A percentile compares a stretch with the other conserved stretches of the same genome.
phyloP scores from a whole-genome alignment of 805 yeast genomes.

The Diddensiella caesifluorescens region DNA sequence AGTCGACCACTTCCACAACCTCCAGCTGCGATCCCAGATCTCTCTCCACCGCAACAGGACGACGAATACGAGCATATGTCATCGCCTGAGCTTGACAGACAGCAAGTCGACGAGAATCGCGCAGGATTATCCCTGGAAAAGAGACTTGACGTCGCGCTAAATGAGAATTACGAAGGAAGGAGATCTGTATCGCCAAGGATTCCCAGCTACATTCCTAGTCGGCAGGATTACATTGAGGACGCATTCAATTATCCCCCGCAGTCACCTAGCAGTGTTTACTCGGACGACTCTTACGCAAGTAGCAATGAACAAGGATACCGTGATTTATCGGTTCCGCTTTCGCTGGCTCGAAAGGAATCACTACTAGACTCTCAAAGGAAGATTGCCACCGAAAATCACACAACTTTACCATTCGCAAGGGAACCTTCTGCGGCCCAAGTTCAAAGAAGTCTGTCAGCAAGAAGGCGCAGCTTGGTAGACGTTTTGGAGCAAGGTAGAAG shows the following conservation, averaged over 20 bases:
- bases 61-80: no score
- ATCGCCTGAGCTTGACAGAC: no score
- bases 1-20: conserved; percentile 23
- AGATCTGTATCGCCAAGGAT: background rate
- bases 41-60: background rate
- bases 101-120: no score
- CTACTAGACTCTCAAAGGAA: conserved; percentile 30
- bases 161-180: no score
- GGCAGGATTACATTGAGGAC: conserved; percentile 5
- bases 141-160: background rate
- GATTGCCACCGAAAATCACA: conserved; percentile 23
- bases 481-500: conserved; percentile 17
- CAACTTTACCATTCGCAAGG: conserved; percentile 10
- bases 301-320: conserved; percentile 4
- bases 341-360: conserved; percentile 30
- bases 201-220: background rate
- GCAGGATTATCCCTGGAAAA: conserved; percentile 3
- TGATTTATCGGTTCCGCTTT: conserved; percentile 3
- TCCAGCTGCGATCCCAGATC: conserved; percentile 11
- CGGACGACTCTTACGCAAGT: conserved; percentile 8
- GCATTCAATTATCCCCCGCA: conserved; percentile 5
- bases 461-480: conserved; percentile 18
- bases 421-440: conserved; percentile 19
- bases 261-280: conserved; percentile 17
- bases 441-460: conserved; percentile 20